These are phyloP conservation scores for Aspergillus flavus DNA, from an alignment of 2,329 filamentous ascomycete genomes.

Conservation along the genomic window DNA sequence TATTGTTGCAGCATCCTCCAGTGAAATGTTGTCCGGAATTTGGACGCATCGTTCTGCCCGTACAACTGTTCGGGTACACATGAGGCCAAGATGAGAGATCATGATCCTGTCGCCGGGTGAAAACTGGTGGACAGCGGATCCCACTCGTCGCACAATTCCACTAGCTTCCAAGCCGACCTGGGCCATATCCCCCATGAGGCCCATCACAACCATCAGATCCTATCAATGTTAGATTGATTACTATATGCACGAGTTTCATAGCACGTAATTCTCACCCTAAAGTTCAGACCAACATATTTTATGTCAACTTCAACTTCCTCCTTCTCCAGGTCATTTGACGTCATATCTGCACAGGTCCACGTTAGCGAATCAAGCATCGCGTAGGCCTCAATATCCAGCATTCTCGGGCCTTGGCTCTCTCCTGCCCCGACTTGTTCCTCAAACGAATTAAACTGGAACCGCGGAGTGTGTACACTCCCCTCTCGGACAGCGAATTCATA, in stretches of 20 bases:
- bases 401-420: neutral
- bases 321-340: neutral
- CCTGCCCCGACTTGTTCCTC: neutral
- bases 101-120: conserved; percentile 35
- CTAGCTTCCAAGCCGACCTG: conserved; percentile 34
- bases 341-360: conserved; percentile 10
- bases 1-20: conserved; percentile 24
- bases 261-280: conserved; percentile 22
- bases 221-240: neutral
- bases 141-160: conserved; percentile 33
- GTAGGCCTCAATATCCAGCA: conserved; percentile 12
- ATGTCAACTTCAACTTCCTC: conserved; percentile 37
- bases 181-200: conserved; percentile 27
- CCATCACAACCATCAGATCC: conserved; percentile 38
- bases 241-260: no score
- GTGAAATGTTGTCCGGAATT: conserved; percentile 18
- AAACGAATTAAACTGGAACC: conserved; percentile 16
- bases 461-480: conserved; percentile 10
- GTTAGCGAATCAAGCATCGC: conserved; percentile 12
- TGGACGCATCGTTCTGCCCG: conserved; percentile 16
- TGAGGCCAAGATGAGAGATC: conserved; percentile 3
- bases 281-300: conserved; percentile 38
- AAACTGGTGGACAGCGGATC: conserved; percentile 26
- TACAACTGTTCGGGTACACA: conserved; percentile 16
- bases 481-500: conserved; percentile 18